Evolutionary conservation across 148 eudicot species (phyloP).

Genomic region (Fallopia convolvulus): DNA sequence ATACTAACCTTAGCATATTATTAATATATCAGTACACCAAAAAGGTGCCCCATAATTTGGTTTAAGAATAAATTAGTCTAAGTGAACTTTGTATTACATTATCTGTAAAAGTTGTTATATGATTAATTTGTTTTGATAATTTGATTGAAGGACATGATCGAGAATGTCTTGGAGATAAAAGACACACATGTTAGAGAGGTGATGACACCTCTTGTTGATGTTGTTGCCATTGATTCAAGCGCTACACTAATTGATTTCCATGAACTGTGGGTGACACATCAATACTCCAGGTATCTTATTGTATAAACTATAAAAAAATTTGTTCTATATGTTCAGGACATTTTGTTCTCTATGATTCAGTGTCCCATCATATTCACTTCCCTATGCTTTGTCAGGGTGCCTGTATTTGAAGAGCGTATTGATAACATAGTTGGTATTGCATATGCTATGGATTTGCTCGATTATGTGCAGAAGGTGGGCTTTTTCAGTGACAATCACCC

Average conservation of each 20-base stretch:
- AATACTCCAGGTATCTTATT: conserved; percentile 69
- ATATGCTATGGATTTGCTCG: conserved; percentile 97
- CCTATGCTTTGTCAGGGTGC: conserved; percentile 46
- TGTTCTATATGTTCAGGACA: neutral
- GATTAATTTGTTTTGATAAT: neutral
- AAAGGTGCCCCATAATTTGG: neutral
- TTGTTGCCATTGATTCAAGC: conserved; percentile 93
- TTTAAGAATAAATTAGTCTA: neutral
- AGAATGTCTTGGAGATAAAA: conserved; percentile 95
- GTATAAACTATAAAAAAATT: no score
- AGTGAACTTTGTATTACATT: neutral
- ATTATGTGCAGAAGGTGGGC: conserved; percentile 77
- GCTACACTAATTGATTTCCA: conserved; percentile 93
- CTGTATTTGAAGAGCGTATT: conserved; percentile 92
- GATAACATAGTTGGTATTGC: conserved; percentile 97
- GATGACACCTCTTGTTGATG: conserved; percentile 98
- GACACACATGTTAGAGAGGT: conserved; percentile 97
- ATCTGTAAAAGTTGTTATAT: neutral
- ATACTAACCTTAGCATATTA: neutral
- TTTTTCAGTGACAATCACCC: conserved; percentile 2
- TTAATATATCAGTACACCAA: neutral
- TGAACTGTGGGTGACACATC: conserved; percentile 83
- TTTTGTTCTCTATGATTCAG: conserved; percentile 5
- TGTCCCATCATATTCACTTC: conserved; percentile 9
- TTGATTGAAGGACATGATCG: conserved; percentile 89